These are phyloP conservation scores for Lepiota venenata DNA, from an alignment of 768 basidiomycete species.

Conservation along the genomic window DNA sequence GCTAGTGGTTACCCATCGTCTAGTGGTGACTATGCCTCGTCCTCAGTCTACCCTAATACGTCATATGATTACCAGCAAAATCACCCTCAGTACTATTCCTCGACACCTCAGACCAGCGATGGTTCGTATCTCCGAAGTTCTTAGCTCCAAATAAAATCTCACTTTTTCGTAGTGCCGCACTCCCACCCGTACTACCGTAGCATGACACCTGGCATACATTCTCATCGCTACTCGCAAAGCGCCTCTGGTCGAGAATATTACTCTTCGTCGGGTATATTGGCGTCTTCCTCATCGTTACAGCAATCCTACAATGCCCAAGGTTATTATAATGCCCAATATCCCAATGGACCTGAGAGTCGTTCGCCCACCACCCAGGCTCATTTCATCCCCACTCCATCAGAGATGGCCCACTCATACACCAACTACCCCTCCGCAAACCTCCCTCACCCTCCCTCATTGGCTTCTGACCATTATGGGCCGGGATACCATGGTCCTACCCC, in stretches of 20 bases:
- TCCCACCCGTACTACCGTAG: constrained; percentile 31
- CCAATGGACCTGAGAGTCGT: constrained; percentile 19
- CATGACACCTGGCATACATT: constrained; percentile 32
- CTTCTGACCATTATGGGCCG: constrained; percentile 19
- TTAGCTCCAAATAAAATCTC: neutral
- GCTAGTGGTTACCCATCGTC: constrained; percentile 25
- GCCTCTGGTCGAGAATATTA: constrained; percentile 24
- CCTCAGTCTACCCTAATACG: constrained; percentile 20
- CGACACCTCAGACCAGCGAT: constrained; percentile 20
- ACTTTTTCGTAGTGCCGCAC: constrained; percentile 12
- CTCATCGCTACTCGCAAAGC: constrained; percentile 26
- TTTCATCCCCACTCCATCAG: constrained; percentile 32
- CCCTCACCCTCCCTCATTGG: constrained; percentile 20
- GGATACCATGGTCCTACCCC: constrained; percentile 24
- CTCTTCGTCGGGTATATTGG: constrained; percentile 17
- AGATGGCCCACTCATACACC: constrained; percentile 29
- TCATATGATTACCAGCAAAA: constrained; percentile 27
- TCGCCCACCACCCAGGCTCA: constrained; percentile 20
- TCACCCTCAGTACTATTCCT: constrained; percentile 31
- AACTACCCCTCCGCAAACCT: constrained; percentile 23
- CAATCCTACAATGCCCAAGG: constrained; percentile 17
- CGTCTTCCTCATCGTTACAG: constrained; percentile 18
- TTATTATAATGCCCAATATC: constrained; percentile 14
- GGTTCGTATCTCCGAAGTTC: constrained; percentile 19
- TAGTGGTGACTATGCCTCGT: constrained; percentile 23